phyloP scores from a whole-genome alignment of 169 alveolate genomes.

The Miamiensis avidus region DNA sequence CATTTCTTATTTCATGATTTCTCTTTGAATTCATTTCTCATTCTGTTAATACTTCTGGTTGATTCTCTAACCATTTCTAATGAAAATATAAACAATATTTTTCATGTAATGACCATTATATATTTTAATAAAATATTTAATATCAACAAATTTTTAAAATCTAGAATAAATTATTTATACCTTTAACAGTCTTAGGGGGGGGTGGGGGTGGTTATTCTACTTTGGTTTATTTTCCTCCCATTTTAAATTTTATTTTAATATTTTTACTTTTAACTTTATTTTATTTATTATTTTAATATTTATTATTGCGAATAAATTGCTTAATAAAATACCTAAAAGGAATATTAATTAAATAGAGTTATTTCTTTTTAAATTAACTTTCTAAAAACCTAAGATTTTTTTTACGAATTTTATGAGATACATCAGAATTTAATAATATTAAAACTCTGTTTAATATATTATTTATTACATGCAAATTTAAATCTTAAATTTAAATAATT shows the following conservation, averaged over 20 bases:
- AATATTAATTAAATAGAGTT: no score
- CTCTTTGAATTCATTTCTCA: conserved; percentile 42
- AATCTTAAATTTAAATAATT: no score
- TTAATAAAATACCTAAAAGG: no score
- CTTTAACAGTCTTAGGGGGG: conserved; percentile 47
- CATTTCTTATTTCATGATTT: conserved; percentile 44
- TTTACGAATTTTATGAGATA: neutral
- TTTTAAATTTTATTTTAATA: neutral
- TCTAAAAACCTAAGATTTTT: no score
- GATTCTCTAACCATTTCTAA: conserved; percentile 53
- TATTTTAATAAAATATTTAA: neutral
- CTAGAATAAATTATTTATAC: neutral
- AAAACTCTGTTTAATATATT: neutral
- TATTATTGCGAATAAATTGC: no score
- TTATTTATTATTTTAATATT: no score
- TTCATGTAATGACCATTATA: neutral
- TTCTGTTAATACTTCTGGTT: conserved; percentile 34
- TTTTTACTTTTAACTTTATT: no score
- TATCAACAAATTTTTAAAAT: neutral
- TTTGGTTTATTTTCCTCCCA: conserved; percentile 39
- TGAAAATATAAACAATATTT: neutral
- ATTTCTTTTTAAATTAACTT: neutral
- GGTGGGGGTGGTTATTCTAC: conserved; percentile 47
- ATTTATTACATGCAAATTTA: neutral
- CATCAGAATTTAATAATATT: no score